phyloP scores from a whole-genome alignment of 2,329 filamentous ascomycete species.

The Parafenestella ontariensis region DNA sequence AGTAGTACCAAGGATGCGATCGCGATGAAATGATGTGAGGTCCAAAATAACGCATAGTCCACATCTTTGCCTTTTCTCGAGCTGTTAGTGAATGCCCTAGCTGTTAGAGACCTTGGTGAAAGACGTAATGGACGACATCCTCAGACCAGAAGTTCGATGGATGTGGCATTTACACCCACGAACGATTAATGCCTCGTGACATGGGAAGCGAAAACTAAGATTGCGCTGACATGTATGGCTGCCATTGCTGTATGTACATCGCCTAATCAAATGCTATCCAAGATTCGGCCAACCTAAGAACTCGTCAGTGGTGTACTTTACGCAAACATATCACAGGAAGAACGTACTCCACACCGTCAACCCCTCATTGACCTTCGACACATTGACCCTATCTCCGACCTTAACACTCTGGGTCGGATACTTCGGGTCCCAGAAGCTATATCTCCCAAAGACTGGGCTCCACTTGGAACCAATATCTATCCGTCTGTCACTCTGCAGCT shows the following conservation, averaged over 20 bases:
- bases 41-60: background rate
- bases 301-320: background rate
- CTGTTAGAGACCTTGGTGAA: too few species aligned
- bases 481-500: slow-evolving; percentile 53
- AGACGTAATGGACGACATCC: too few species aligned
- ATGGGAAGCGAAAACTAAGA: too few species aligned
- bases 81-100: too few species aligned
- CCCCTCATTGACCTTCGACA: slow-evolving; percentile 50
- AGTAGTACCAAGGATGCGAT: background rate
- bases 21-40: background rate
- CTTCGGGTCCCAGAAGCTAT: slow-evolving; percentile 50
- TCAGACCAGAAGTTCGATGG: too few species aligned
- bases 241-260: background rate
- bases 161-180: too few species aligned
- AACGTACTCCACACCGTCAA: slow-evolving; percentile 54
- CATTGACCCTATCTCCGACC: slow-evolving; percentile 55
- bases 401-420: slow-evolving; percentile 21
- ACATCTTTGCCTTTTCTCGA: background rate
- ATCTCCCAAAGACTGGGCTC: slow-evolving; percentile 58
- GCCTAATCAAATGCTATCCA: background rate
- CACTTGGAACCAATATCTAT: slow-evolving; percentile 56
- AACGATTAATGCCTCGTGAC: too few species aligned
- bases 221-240: background rate
- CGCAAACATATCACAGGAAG: too few species aligned
- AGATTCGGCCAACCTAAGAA: background rate